phyloP scores from a whole-genome alignment of 1,139 yeast genomes.

The Nakaseomyces sp. region DNA sequence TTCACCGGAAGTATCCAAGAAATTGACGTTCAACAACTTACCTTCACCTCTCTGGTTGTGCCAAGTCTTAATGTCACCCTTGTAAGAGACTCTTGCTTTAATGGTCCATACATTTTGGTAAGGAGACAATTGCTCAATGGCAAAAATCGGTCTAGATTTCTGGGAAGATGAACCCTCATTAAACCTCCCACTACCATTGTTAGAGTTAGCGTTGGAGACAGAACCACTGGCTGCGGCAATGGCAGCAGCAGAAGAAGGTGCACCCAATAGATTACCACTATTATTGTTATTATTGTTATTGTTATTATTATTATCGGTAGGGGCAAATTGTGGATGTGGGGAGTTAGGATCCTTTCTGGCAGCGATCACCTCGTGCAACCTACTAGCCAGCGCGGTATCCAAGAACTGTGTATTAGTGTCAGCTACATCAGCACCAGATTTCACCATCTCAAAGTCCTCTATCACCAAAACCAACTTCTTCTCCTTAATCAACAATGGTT shows the following conservation, averaged over 20 bases:
- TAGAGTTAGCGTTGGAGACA: no score
- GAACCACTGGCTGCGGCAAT: constrained; percentile 8
- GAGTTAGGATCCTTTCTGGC: constrained; percentile 18
- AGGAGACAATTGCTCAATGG: constrained; percentile 86
- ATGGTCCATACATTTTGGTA: constrained; percentile 88
- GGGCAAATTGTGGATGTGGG: constrained; percentile 7
- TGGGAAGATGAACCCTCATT: constrained; percentile 19
- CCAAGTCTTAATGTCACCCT: constrained; percentile 85
- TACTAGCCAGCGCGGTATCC: constrained; percentile 46
- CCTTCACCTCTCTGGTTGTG: constrained; percentile 83
- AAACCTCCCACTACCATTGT: constrained; percentile 8
- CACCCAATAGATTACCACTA: constrained; percentile 6
- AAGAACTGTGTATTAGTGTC: constrained; percentile 37
- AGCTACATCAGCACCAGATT: constrained; percentile 37
- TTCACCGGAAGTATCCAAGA: constrained; percentile 92
- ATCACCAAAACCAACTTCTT: constrained; percentile 51
- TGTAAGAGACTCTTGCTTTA: constrained; percentile 81
- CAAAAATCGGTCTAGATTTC: constrained; percentile 40
- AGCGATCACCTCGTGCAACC: constrained; percentile 42
- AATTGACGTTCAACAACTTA: constrained; percentile 76
- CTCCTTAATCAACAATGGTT: constrained; percentile 31
- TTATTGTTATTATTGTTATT: no score
- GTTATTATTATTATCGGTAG: constrained; percentile 12
- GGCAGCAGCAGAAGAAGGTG: constrained; percentile 8
- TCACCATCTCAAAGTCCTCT: constrained; percentile 42